Evolutionary conservation across 441 rosid species (phyloP).

Genomic region (Aquilaria agallochum): DNA sequence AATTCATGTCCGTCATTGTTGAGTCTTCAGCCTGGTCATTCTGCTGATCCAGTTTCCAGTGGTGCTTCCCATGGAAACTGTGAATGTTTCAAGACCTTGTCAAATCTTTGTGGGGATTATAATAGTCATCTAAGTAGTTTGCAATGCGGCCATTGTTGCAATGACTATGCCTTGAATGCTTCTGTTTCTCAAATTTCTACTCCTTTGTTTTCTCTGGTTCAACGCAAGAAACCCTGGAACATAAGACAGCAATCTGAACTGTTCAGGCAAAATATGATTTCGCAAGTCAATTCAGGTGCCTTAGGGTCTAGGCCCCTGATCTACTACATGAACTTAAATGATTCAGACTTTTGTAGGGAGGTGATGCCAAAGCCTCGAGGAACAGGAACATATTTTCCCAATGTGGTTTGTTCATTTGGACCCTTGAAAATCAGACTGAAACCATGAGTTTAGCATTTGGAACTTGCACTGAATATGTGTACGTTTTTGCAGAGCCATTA

Average conservation of each 20-base stretch:
- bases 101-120: conserved; percentile 60
- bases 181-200: conserved; percentile 31
- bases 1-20: no score
- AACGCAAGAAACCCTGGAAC: conserved; percentile 59
- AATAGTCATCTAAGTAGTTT: conserved; percentile 42
- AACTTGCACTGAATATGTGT: no score
- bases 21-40: conserved; percentile 25
- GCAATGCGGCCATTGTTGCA: conserved; percentile 36
- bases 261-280: conserved; percentile 31
- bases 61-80: not conserved
- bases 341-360: conserved; percentile 43
- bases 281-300: conserved; percentile 44
- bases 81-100: conserved; percentile 21
- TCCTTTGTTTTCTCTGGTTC: conserved; percentile 37
- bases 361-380: conserved; percentile 72
- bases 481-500: conserved; percentile 68
- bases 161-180: conserved; percentile 35
- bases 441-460: no score
- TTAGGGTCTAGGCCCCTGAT: conserved; percentile 27
- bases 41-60: conserved; percentile 24
- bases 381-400: conserved; percentile 84
- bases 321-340: conserved; percentile 41
- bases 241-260: conserved; percentile 36
- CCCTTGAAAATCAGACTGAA: not conserved
- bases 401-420: conserved; percentile 45